A percentile compares a stretch with the other conserved stretches of the same genome.
phyloP scores from a whole-genome alignment of 179 eudicot species.

The Pouteria campechiana region DNA sequence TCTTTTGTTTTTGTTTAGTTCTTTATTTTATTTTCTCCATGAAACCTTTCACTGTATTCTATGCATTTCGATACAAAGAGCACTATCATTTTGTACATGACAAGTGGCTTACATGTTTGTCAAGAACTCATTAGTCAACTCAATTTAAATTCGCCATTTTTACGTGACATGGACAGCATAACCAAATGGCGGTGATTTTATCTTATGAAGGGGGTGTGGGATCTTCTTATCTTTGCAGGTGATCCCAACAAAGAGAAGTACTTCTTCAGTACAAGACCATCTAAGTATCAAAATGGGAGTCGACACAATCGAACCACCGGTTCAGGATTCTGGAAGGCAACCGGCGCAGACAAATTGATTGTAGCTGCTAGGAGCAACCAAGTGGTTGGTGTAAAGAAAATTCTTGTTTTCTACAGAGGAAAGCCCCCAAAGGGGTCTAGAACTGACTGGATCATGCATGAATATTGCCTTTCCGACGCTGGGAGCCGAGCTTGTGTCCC shows the following conservation, averaged over 20 bases:
- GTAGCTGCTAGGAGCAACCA: slow-evolving; percentile 14
- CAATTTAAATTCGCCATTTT: no score
- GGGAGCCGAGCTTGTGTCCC: slow-evolving; percentile 19
- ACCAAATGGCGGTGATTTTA: no score
- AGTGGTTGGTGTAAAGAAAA: slow-evolving; percentile 26
- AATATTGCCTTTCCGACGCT: slow-evolving; percentile 17
- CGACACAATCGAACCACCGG: slow-evolving; percentile 29
- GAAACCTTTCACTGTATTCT: no score
- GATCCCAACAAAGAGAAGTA: slow-evolving; percentile 20
- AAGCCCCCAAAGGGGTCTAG: slow-evolving; percentile 28
- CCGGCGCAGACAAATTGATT: slow-evolving; percentile 26
- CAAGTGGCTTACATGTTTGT: no score
- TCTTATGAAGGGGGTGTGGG: no score
- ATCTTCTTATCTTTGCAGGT: no score
- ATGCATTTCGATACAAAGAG: no score
- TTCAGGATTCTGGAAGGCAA: slow-evolving; percentile 29
- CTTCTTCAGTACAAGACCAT: slow-evolving; percentile 26
- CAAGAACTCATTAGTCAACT: no score
- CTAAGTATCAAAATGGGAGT: slow-evolving; percentile 27
- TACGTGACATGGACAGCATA: no score
- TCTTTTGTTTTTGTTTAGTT: no score
- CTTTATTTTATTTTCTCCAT: no score
- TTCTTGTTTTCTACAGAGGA: slow-evolving; percentile 27
- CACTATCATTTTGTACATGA: no score
- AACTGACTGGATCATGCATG: slow-evolving; percentile 35